Base-by-base conservation (phyloP, 345 rosid species). In the Triadica sebifera region DNA sequence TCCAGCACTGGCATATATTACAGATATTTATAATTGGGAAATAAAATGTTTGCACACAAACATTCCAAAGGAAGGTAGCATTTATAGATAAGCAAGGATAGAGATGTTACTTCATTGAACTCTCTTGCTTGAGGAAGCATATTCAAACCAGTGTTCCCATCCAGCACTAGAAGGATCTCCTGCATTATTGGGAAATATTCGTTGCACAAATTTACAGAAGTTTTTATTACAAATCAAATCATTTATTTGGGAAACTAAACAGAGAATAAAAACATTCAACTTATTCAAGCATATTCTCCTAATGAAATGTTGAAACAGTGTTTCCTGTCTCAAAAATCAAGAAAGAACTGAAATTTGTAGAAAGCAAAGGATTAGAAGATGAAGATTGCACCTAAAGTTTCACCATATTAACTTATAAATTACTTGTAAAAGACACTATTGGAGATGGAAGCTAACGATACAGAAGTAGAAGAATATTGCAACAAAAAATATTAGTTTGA, bases 41-140 rank as follows among this genome's bases (percentile, higher is more conserved):
- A 46, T 0, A 43, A 13, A 6, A 34, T 51, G 52, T 8, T 53
- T 13, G 12, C 34, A 8, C 43, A 29, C 7, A 64, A 46, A 68
- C 9, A 75, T 45, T 19, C 29, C 39, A 45, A 55, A 25, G 45
- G 46, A 13, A 53, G 76, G 24, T 25, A 38, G 11, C 22, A 25
- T 43, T 74, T 64, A 25, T 6, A 57, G 22, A 69, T 60, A 72
- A 67, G 59, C 45, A 50, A 74, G 63, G 60, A 67, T 19, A 34
- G 74, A 72, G 65, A 73, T 59, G 69, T 75, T 90, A 91, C 98
- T 82, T 92, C 98, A 82, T 94, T 94, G 84, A 94, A 94, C 75
- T 94, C 98, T 81, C 98, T 89, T 70, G 98, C 98, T 81, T 94
- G 98, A 61, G 98, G 98, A 78, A 94, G 97, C 98, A 92, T 92